Base-by-base conservation (phyloP, 2,329 filamentous ascomycete genomes). In the Aureobasidium namibiae region DNA sequence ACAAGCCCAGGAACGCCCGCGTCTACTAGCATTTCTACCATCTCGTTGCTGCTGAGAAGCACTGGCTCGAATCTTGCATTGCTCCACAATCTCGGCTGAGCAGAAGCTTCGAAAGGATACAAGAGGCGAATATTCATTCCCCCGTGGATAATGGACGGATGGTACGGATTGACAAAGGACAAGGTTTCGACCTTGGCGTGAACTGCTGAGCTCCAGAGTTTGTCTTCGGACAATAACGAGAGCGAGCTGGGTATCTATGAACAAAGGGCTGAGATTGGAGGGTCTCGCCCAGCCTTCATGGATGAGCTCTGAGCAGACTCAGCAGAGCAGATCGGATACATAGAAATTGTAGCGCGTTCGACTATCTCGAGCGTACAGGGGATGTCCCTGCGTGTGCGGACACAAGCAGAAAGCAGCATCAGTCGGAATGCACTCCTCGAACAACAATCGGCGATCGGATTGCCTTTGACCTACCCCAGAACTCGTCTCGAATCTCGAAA, bases 1-100 rank as follows among this genome's bases (percentile, higher is more conserved):
- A 39, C 23, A 29, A 29, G 33, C 41, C 54, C 33, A 57, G 42
- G 54, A 29, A 57, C 54, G 54, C 41, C 54, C 54, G 33, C 42
- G 21, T 41, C 7, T 23, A 18, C 26, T 44, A 24, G 38, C 39
- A 56, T 42, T 9, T 16, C 18, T 34, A 29, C 38, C 26, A 33
- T 23, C 9, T 41, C n/a, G 24, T 29, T 31, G 36, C 49, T 29
- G 31, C n/a, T 38, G 53, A 56, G 53, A 56, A 26, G 31, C 54
- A 57, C 29, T 48, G 42, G 18, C 54, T 38, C 29, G 21, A 9
- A 29, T 24, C 16, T 24, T 10, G 16, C 13, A 26, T 2, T 56
- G 29, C 52, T 44, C 39, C 39, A 45, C 52, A 45, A 56, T 23
- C 34, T 26, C 48, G 48, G 48, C 48, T 29, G 48, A 29, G 48